A percentile compares a stretch with the other conserved stretches of the same genome.
Conservation (phyloP, 805 yeast genomes). For the Wilhelminamyces savonicus region DNA sequence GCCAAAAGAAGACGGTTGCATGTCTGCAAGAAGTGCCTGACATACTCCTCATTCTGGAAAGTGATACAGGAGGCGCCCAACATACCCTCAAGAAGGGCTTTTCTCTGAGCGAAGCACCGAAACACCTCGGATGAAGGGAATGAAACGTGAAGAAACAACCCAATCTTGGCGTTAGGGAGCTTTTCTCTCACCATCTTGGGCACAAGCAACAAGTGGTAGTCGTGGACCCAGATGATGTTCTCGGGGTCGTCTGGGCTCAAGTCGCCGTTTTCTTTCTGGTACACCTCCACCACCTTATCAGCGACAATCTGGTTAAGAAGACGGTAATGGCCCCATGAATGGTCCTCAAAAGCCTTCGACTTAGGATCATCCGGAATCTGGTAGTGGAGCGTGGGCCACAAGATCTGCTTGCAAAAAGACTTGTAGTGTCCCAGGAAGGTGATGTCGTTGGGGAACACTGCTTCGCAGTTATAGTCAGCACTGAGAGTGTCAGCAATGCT, state of each 20-base stretch:
- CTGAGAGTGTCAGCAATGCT: slow-evolving; percentile 46
- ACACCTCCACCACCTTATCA: slow-evolving; percentile 58
- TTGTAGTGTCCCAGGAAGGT: slow-evolving; percentile 87
- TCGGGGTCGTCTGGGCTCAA: slow-evolving; percentile 32
- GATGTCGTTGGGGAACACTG: slow-evolving; percentile 70
- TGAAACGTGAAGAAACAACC: slow-evolving; percentile 87
- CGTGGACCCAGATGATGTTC: slow-evolving; percentile 89
- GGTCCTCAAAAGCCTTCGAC: slow-evolving; percentile 91
- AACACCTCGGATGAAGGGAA: slow-evolving; percentile 95
- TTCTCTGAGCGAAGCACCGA: slow-evolving; percentile 87
- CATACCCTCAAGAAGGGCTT: slow-evolving; percentile 68
- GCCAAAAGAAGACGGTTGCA: slow-evolving; percentile 78
- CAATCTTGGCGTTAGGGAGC: slow-evolving; percentile 80
- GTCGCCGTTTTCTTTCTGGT: slow-evolving; percentile 47
- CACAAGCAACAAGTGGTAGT: slow-evolving; percentile 82
- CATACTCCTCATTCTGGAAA: slow-evolving; percentile 90
- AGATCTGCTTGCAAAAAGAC: slow-evolving; percentile 85
- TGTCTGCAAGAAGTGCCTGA: slow-evolving; percentile 89
- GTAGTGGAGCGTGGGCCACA: slow-evolving; percentile 93
- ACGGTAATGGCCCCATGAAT: slow-evolving; percentile 84
- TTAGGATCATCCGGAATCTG: slow-evolving; percentile 95
- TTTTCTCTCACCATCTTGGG: slow-evolving; percentile 75
- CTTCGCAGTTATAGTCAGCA: slow-evolving; percentile 48
- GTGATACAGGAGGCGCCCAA: slow-evolving; percentile 84
- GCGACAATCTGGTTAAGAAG: slow-evolving; percentile 75